Evolutionary conservation across 2,329 filamentous ascomycete genomes (phyloP), one percentile per base, ranked within the genome.

Genomic region (Apiospora koreana): DNA sequence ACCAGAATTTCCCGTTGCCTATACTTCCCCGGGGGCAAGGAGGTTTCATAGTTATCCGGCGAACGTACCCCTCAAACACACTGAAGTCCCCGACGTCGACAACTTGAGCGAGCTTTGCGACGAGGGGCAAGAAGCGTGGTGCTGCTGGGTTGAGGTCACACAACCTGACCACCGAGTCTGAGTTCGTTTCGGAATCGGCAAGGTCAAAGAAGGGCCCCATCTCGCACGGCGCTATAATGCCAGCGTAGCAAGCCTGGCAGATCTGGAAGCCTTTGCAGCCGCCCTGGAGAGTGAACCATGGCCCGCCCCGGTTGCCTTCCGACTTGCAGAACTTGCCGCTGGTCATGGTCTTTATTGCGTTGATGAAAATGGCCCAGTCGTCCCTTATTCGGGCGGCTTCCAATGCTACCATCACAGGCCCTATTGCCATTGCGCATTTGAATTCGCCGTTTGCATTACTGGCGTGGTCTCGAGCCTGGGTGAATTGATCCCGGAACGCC

Each of bases 21-120:
- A 8, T 38, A 21, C 31, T 62, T n/a, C 54, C 21, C 9, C 14
- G 28, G 18, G 50, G 69, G n/a, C 69, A 70, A 23, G 43, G 21
- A 1, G 41, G 31, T n/a, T 21, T 7, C 9, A 12, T 14, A 5
- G 28, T 28, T 2, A 70, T 38, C 38, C 23, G 43, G 25, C 41
- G 69, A 14, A 41, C 65, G 21, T 50, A 62, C 6, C 46, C 21
- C 8, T 21, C n/a, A 23, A 68, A 68, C 16, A 68, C 31, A 7
- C n/a, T 46, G 41, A 70, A 70, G 64, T 70, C 48, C 7, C 69
- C 69, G 35, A 65, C 25, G 25, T 70, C 69, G 10, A 68, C 25
- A 6, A 58, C 69, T 48, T 70, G 46, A 2, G 45, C 65, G n/a
- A 70, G 48, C 25, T 64, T 68, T 18, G 43, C 48, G 35, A 70